Conservation (phyloP, 306 rosid species). For the Lathyrus oleraceus region DNA sequence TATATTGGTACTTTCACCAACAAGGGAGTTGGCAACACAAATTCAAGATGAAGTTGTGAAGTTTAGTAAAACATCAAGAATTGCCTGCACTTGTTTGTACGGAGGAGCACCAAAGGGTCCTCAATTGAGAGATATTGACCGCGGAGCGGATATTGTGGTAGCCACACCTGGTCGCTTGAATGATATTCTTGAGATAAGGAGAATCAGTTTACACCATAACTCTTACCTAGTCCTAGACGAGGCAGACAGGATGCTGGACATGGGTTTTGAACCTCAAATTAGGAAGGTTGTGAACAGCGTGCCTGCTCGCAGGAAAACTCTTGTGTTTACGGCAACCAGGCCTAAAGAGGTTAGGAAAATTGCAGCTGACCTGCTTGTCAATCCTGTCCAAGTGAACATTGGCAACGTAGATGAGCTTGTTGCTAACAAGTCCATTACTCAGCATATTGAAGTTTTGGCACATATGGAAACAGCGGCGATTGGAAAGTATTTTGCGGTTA, state of each 20-base stretch:
- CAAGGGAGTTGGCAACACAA: slow-evolving; percentile 98
- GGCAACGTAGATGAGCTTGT: slow-evolving; percentile 98
- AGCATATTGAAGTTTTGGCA: slow-evolving; percentile 86
- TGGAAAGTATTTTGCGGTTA: slow-evolving; percentile 85
- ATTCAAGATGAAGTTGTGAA: slow-evolving; percentile 97
- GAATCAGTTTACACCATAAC: slow-evolving; percentile 84
- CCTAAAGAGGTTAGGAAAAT: slow-evolving; percentile 98
- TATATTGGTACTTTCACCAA: slow-evolving; percentile 87
- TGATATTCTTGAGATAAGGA: slow-evolving; percentile 96
- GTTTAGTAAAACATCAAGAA: slow-evolving; percentile 82
- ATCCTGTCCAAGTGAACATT: slow-evolving; percentile 94
- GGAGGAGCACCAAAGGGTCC: slow-evolving; percentile 94
- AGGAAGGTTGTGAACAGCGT: slow-evolving; percentile 94
- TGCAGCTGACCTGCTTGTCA: slow-evolving; percentile 91
- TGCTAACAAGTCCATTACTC: slow-evolving; percentile 93
- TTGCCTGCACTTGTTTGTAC: slow-evolving; percentile 85
- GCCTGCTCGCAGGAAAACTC: slow-evolving; percentile 91
- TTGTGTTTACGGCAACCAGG: slow-evolving; percentile 99
- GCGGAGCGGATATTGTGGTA: slow-evolving; percentile 38
- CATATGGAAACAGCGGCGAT: slow-evolving; percentile 69
- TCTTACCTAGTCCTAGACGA: slow-evolving; percentile 95
- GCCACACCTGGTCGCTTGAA: slow-evolving; percentile 99
- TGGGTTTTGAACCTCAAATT: slow-evolving; percentile 99
- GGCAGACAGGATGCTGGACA: slow-evolving; percentile 99
- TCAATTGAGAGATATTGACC: slow-evolving; percentile 74